Evolutionary conservation across 164 flowering plant species (phyloP), one percentile per base, ranked within the genome.

Genomic region (Protea cynaroides): DNA sequence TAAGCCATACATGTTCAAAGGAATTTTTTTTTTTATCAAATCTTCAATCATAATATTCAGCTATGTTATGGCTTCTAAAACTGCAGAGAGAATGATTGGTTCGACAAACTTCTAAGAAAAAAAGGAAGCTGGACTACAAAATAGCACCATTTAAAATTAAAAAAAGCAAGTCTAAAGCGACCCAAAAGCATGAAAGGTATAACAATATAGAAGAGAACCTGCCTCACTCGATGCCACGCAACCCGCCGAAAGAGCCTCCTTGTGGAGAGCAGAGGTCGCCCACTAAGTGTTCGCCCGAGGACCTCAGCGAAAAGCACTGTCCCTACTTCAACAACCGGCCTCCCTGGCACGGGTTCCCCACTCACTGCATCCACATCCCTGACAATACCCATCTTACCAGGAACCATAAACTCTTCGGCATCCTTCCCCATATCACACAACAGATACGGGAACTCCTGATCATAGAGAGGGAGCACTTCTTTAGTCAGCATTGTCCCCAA

Each of bases 151-250:
- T 15, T 34, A n/a, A 36, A 38, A 37, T n/a, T 15, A 2, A 17
- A n/a, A 36, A 38, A 37, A 8, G 21, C 17, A 60, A 40, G 23
- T 0, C 29, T 25, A 22, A 11, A 25, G 24, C 54, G 23, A 47
- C 25, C 57, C 25, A 34, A 23, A 40, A 4, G 1, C 46, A 40
- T 8, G 8, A 40, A 8, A 40, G 46, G 10, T 8, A 8, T 8
- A 40, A 8, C 10, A 1, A 4, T 24, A 63, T 17, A 92, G 98
- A 87, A 74, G 79, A 89, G 87, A 88, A 94, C 98, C 98, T 94
- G 97, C 98, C 96, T 94, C 92, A 89, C 96, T 78, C 97, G 95
- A 75, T 90, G 96, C 97, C 98, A 94, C 17, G 95, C 86, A 58
- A 87, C 71, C 53, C 85, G 72, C 56, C 92, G 72, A 60, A 89